These are phyloP conservation scores for Pittosporum tobira DNA, from an alignment of 129 eudicot species.

Conservation along the genomic window DNA sequence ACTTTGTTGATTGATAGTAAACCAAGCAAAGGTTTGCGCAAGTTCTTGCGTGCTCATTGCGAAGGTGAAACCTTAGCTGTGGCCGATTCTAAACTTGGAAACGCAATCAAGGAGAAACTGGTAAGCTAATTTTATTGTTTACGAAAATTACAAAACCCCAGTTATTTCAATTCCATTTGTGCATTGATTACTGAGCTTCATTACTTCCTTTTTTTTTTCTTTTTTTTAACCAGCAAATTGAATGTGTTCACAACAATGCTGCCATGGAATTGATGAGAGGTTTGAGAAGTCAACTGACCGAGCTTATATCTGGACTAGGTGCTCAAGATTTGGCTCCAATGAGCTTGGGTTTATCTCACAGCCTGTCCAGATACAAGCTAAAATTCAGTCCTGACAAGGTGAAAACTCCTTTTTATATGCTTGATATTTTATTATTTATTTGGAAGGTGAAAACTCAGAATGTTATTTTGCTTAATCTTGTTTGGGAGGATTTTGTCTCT, in stretches of 20 bases:
- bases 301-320: constrained; percentile 82
- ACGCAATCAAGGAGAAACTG: constrained; percentile 73
- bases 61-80: constrained; percentile 83
- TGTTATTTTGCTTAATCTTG: neutral
- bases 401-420: constrained; percentile 1
- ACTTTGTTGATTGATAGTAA: constrained; percentile 65
- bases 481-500: neutral
- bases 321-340: constrained; percentile 92
- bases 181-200: neutral
- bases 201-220: neutral
- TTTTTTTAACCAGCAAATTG: constrained; percentile 55
- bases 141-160: neutral
- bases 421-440: neutral
- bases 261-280: constrained; percentile 97
- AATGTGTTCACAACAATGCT: constrained; percentile 75
- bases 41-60: constrained; percentile 84
- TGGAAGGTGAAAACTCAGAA: no score
- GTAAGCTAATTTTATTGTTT: constrained; percentile 28
- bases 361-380: constrained; percentile 79
- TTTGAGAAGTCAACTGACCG: constrained; percentile 77
- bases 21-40: constrained; percentile 84
- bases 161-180: neutral
- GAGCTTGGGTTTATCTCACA: constrained; percentile 99
- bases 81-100: constrained; percentile 78
- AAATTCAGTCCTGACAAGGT: constrained; percentile 97